Conservation (phyloP, 371 early-diverging fungal genomes). For the Mucor velutinosus region DNA sequence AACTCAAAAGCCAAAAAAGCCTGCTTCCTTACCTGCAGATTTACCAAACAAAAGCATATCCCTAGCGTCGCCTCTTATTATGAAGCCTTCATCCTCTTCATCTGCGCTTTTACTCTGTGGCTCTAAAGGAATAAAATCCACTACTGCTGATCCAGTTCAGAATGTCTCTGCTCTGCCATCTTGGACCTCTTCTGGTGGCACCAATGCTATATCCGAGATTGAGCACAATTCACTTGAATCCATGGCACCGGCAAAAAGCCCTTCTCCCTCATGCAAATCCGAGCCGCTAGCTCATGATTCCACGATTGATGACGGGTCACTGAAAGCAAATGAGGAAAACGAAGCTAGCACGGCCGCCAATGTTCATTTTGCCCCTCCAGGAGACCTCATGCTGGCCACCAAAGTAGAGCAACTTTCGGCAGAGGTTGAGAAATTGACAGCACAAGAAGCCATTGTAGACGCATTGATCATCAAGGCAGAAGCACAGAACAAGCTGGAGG, state of each 20-base stretch:
- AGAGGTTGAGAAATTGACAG: slow-evolving; percentile 60
- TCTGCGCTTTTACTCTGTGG: slow-evolving; percentile 26
- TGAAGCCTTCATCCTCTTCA: slow-evolving; percentile 1
- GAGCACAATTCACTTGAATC: slow-evolving; percentile 36
- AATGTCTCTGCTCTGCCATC: slow-evolving; percentile 33
- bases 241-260: neutral
- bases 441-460: slow-evolving; percentile 71
- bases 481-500: slow-evolving; percentile 46
- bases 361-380: slow-evolving; percentile 67
- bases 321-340: neutral
- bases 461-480: slow-evolving; percentile 66
- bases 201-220: slow-evolving; percentile 34
- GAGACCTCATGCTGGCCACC: slow-evolving; percentile 65
- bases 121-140: slow-evolving; percentile 29
- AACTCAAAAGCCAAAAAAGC: neutral
- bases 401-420: slow-evolving; percentile 55
- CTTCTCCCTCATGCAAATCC: neutral
- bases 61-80: neutral
- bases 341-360: slow-evolving; percentile 16
- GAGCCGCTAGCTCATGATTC: neutral
- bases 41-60: neutral
- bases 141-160: slow-evolving; percentile 43
- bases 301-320: neutral
- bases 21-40: neutral
- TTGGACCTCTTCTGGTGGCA: slow-evolving; percentile 44